Conservation (phyloP, 2,329 filamentous ascomycete genomes). For the Paraphoma sp. region DNA sequence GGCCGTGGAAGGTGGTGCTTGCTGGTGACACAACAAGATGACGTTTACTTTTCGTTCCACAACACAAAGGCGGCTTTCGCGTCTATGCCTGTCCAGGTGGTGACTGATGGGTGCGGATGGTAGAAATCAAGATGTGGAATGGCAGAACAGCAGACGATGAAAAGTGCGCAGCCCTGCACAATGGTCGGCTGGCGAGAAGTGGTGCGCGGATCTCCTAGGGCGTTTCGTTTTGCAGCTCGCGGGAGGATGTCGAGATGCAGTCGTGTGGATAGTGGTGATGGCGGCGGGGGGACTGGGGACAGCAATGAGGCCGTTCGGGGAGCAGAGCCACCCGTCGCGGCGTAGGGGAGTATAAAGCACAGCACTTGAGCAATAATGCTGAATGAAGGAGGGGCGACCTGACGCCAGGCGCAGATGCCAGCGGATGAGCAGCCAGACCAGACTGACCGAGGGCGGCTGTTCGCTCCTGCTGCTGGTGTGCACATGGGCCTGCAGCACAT, state of each 20-base stretch:
- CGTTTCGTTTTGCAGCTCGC: background rate
- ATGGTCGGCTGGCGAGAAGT: background rate
- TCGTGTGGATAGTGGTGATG: slow-evolving; percentile 9
- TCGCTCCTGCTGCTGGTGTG: slow-evolving; percentile 30
- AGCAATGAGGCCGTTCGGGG: slow-evolving; percentile 23
- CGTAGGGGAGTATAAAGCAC: slow-evolving; percentile 41
- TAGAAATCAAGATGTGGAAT: background rate
- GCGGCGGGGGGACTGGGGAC: slow-evolving; percentile 19
- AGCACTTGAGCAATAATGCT: slow-evolving; percentile 2
- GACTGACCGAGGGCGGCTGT: slow-evolving; percentile 35
- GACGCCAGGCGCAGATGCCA: slow-evolving; percentile 36
- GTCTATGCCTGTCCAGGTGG: slow-evolving; percentile 5
- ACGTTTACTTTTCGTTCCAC: slow-evolving; percentile 9
- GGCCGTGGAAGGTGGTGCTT: background rate
- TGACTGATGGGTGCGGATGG: background rate
- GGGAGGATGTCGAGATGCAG: slow-evolving; percentile 3
- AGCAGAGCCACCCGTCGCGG: slow-evolving; percentile 34
- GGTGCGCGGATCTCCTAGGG: background rate
- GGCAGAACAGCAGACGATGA: too few species aligned
- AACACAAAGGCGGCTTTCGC: slow-evolving; percentile 16
- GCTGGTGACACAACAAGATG: slow-evolving; percentile 8
- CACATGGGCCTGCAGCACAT: slow-evolving; percentile 18
- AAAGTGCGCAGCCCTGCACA: too few species aligned
- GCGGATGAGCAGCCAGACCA: slow-evolving; percentile 33
- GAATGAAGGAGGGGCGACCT: slow-evolving; percentile 33